Percentiles rank a stretch among this genome's conserved stretches.
Evolutionary conservation across 2,329 filamentous ascomycete species (phyloP).

Genomic region (Scleromitrula shiraiana): DNA sequence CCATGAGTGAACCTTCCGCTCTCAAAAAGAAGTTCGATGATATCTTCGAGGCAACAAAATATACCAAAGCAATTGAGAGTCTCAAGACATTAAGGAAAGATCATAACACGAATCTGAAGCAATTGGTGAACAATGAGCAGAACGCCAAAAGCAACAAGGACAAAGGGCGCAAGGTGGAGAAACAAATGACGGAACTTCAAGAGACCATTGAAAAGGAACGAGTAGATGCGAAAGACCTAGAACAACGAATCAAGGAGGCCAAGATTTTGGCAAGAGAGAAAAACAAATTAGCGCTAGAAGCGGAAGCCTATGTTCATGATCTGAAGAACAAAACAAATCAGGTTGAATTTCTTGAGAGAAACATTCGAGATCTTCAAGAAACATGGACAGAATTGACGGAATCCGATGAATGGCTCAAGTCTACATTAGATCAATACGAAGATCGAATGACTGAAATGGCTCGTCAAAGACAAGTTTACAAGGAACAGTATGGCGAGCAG

Average conservation of each 20-base stretch:
- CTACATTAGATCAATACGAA: conserved; percentile 69
- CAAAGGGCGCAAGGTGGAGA: conserved; percentile 60
- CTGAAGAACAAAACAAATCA: conserved; percentile 70
- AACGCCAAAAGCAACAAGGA: conserved; percentile 80
- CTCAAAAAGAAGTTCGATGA: conserved; percentile 95
- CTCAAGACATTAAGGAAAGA: conserved; percentile 81
- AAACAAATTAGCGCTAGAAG: conserved; percentile 65
- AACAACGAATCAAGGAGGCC: conserved; percentile 32
- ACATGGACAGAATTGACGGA: conserved; percentile 65
- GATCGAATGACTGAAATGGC: conserved; percentile 60
- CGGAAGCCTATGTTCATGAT: conserved; percentile 64
- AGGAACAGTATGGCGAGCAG: conserved; percentile 58
- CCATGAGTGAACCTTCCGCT: conserved; percentile 76
- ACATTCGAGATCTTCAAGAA: conserved; percentile 70
- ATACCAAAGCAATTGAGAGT: conserved; percentile 95
- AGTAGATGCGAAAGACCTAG: conserved; percentile 49
- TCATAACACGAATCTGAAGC: conserved; percentile 65
- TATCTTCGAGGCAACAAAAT: conserved; percentile 95
- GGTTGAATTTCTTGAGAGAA: conserved; percentile 60
- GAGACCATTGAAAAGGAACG: conserved; percentile 56
- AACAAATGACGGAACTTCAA: conserved; percentile 55
- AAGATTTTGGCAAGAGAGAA: conserved; percentile 50
- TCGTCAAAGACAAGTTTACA: conserved; percentile 54
- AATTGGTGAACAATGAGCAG: conserved; percentile 66
- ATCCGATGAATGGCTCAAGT: conserved; percentile 66